A percentile compares a stretch with the other conserved stretches of the same genome.
Conservation (phyloP, 352 stramenopile genomes). For the Globisporangium uncinulatum region DNA sequence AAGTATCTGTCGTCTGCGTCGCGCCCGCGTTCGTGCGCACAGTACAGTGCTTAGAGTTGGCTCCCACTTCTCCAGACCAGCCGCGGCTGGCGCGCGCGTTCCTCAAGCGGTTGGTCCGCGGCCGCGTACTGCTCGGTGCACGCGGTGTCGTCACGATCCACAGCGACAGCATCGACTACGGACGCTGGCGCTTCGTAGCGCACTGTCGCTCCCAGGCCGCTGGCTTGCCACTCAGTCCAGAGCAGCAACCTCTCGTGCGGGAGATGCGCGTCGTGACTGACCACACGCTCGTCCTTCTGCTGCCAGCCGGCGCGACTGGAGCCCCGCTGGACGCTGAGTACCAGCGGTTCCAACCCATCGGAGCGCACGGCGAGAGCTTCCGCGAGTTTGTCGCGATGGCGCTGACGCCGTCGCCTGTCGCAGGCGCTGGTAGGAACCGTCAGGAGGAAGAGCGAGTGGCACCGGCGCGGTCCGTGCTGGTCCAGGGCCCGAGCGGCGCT, state of each 20-base stretch:
- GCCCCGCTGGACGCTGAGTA: too few species aligned
- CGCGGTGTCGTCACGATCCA: conserved; percentile 28
- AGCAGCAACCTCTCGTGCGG: neutral
- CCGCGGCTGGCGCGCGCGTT: conserved; percentile 41
- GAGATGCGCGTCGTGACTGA: conserved; percentile 46
- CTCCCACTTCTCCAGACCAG: conserved; percentile 25
- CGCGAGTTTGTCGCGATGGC: conserved; percentile 36
- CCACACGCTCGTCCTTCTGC: conserved; percentile 54
- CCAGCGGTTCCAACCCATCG: conserved; percentile 24
- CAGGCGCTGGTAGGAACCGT: neutral
- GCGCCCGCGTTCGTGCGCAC: conserved; percentile 23
- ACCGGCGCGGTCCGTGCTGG: conserved; percentile 34
- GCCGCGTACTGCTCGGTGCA: conserved; percentile 24
- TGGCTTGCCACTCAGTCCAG: neutral
- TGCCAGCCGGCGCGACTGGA: conserved; percentile 28
- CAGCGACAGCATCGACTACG: conserved; percentile 55
- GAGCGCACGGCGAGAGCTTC: conserved; percentile 31
- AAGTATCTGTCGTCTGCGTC: conserved; percentile 11
- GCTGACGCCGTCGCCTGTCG: conserved; percentile 5
- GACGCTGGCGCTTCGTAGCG: conserved; percentile 41
- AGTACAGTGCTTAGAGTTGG: conserved; percentile 49
- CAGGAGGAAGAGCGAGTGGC: conserved; percentile 5
- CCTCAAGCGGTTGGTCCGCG: conserved; percentile 46
- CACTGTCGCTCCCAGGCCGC: conserved; percentile 30
- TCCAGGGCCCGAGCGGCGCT: conserved; percentile 59